Evolutionary conservation across 1,284 basidiomycete species (phyloP).

Genomic region (Ustilago nuda): DNA sequence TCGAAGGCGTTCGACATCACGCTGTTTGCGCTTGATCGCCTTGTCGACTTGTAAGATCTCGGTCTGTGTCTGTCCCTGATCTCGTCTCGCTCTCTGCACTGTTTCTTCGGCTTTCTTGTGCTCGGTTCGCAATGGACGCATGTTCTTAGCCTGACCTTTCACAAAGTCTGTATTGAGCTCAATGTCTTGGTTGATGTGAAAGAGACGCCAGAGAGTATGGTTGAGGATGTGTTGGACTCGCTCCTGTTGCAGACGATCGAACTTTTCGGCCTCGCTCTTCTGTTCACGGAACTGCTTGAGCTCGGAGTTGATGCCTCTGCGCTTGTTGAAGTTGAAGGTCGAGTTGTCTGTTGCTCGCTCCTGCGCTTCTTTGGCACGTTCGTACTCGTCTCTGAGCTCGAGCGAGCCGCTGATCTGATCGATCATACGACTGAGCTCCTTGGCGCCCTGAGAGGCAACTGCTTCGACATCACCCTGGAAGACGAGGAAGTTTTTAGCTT

Average conservation of each 20-base stretch:
- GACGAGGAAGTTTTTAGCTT: conserved; percentile 99
- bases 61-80: conserved; percentile 54
- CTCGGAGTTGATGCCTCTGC: conserved; percentile 91
- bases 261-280: conserved; percentile 90
- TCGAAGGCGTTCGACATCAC: conserved; percentile 48
- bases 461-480: conserved; percentile 97
- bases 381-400: conserved; percentile 89
- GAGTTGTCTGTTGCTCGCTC: conserved; percentile 92
- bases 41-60: conserved; percentile 52
- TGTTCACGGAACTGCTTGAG: conserved; percentile 98
- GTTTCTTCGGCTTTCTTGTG: conserved; percentile 86
- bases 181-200: conserved; percentile 79
- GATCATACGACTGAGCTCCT: conserved; percentile 87
- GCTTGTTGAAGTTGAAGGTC: conserved; percentile 91
- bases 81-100: conserved; percentile 71
- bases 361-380: conserved; percentile 85
- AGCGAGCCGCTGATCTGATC: conserved; percentile 85
- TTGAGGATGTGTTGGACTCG: conserved; percentile 82
- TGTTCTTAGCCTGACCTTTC: conserved; percentile 70
- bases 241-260: conserved; percentile 81
- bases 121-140: conserved; percentile 81
- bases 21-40: conserved; percentile 45
- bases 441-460: conserved; percentile 92
- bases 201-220: conserved; percentile 88
- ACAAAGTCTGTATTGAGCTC: conserved; percentile 55